Evolutionary conservation across 139 green algal genomes (phyloP).

Genomic region (Volvox reticuliferus): DNA sequence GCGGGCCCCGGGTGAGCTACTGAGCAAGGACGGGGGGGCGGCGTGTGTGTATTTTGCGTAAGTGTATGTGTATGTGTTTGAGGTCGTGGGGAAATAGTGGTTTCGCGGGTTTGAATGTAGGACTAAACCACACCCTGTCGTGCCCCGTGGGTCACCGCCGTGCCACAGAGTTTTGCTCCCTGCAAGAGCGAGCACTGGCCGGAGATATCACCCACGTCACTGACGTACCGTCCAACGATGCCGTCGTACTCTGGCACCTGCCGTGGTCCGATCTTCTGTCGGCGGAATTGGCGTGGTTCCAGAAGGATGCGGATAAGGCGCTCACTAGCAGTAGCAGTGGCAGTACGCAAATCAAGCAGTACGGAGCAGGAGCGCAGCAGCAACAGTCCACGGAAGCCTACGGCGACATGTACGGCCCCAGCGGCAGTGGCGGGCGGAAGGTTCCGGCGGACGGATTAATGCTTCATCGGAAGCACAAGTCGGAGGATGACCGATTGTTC

Average conservation of each 20-base stretch:
- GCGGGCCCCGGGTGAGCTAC: slow-evolving; percentile 58
- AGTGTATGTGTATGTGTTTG: too few relatives aligned
- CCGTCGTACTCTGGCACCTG: slow-evolving; percentile 63
- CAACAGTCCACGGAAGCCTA: background rate
- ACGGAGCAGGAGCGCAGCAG: background rate
- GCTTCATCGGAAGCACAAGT: slow-evolving; percentile 79
- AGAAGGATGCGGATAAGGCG: slow-evolving; percentile 4
- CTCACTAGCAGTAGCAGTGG: too few relatives aligned
- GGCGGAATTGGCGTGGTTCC: slow-evolving; percentile 63
- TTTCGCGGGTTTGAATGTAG: too few relatives aligned
- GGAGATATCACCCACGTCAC: slow-evolving; percentile 55
- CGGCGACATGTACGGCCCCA: background rate
- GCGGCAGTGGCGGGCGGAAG: background rate
- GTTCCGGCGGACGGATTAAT: slow-evolving; percentile 73
- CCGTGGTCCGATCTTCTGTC: slow-evolving; percentile 66
- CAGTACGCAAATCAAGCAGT: background rate
- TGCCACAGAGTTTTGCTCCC: slow-evolving; percentile 62
- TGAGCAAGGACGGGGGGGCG: too few relatives aligned
- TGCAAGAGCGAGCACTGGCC: slow-evolving; percentile 59
- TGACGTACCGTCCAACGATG: slow-evolving; percentile 51
- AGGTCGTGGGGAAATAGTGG: too few relatives aligned
- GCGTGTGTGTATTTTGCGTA: too few relatives aligned
- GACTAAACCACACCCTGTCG: too few relatives aligned
- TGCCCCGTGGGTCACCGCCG: background rate
- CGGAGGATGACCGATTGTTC: slow-evolving; percentile 73